phyloP scores from a whole-genome alignment of 352 stramenopile genomes.

The Phytophthora foliorum region DNA sequence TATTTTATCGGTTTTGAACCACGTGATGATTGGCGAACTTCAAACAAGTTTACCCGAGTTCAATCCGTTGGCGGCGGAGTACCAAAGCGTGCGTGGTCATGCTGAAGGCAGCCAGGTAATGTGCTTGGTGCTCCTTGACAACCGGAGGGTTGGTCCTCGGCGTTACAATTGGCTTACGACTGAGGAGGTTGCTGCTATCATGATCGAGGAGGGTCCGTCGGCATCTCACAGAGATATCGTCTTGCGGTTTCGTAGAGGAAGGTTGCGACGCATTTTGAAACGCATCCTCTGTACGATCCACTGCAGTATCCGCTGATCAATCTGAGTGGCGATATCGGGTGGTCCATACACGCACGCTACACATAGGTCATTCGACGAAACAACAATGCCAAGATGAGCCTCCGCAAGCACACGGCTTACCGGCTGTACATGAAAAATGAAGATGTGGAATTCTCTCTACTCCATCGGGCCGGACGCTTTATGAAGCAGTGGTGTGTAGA shows the following conservation, averaged over 20 bases:
- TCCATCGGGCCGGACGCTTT: not conserved
- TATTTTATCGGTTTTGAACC: not conserved
- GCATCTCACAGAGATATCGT: conserved; percentile 1
- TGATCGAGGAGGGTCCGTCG: not conserved
- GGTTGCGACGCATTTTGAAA: conserved; percentile 1
- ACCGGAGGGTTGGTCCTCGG: not conserved
- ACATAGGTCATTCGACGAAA: not conserved
- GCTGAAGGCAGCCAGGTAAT: not conserved
- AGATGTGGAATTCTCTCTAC: conserved; percentile 2
- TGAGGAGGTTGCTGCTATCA: conserved; percentile 2
- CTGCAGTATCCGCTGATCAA: conserved; percentile 1
- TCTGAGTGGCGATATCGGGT: not conserved
- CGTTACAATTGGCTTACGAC: not conserved
- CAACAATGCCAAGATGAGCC: not conserved
- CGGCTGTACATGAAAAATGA: conserved; percentile 3
- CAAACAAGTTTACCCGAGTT: not conserved
- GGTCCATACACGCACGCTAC: not conserved
- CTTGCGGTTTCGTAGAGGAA: not conserved
- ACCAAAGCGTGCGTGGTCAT: not conserved
- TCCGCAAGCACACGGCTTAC: conserved; percentile 1
- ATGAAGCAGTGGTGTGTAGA: conserved; percentile 13
- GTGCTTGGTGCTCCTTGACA: conserved; percentile 7
- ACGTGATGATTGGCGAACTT: not conserved
- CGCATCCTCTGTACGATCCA: conserved; percentile 1
- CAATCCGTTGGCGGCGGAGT: not conserved